Conservation (phyloP, 225 moss, liverwort and hornwort genomes). For the Lunularia cruciata region DNA sequence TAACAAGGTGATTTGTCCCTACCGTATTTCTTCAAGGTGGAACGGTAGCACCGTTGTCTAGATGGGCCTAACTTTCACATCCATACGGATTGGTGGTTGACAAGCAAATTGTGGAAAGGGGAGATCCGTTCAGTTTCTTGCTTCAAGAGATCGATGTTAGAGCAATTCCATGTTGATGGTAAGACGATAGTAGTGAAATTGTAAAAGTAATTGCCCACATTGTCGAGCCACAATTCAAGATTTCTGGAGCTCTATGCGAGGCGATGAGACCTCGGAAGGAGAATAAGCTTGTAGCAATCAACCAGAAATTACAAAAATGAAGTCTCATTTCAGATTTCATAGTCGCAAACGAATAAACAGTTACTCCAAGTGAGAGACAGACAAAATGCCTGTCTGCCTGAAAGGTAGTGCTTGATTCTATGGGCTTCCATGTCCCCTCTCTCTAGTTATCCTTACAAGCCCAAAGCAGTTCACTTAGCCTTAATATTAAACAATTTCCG, state of each 20-base stretch:
- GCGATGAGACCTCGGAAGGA: slow-evolving; percentile 20
- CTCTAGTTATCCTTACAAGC: slow-evolving; percentile 34
- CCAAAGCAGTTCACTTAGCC: slow-evolving; percentile 36
- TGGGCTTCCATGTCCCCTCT: slow-evolving; percentile 29
- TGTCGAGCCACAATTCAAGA: slow-evolving; percentile 12
- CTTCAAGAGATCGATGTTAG: slow-evolving; percentile 15
- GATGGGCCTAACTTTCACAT: too few relatives aligned
- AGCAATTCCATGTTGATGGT: not conserved
- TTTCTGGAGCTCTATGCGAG: slow-evolving; percentile 11
- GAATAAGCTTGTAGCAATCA: slow-evolving; percentile 23
- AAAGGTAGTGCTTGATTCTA: slow-evolving; percentile 19
- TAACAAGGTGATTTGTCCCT: slow-evolving; percentile 4
- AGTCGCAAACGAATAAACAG: slow-evolving; percentile 38
- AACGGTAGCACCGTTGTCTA: not conserved
- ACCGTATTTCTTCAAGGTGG: too few relatives aligned
- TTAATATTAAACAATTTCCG: slow-evolving; percentile 40
- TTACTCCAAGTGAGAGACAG: slow-evolving; percentile 31
- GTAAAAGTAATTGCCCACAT: slow-evolving; percentile 21
- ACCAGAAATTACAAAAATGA: slow-evolving; percentile 38
- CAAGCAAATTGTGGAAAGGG: too few relatives aligned
- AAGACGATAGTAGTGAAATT: slow-evolving; percentile 8
- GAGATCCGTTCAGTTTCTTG: slow-evolving; percentile 13
- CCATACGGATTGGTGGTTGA: not conserved
- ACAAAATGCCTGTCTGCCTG: slow-evolving; percentile 32
- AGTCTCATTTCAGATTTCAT: slow-evolving; percentile 41